Conservation (phyloP, 768 basidiomycete genomes). For the Pleurotus eryngii region DNA sequence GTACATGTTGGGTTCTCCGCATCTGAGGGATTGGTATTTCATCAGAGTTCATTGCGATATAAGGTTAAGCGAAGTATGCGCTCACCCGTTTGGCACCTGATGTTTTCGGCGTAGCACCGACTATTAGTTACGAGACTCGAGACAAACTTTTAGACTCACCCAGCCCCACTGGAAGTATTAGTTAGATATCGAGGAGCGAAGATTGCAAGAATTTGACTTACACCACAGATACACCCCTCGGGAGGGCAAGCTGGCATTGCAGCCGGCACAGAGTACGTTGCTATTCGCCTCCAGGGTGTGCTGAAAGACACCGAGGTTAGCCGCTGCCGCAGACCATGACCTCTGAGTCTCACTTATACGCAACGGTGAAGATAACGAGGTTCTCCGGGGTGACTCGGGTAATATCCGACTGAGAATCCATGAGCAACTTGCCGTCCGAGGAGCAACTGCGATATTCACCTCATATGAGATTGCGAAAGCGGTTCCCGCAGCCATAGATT, state of each 20-base stretch:
- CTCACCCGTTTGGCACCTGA: slow-evolving; percentile 21
- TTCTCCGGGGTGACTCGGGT: slow-evolving; percentile 37
- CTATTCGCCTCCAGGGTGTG: slow-evolving; percentile 41
- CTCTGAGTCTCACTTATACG: slow-evolving; percentile 29
- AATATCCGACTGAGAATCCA: slow-evolving; percentile 28
- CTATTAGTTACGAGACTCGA: neutral
- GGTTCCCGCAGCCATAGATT: slow-evolving; percentile 44
- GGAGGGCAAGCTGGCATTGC: slow-evolving; percentile 40
- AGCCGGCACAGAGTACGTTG: slow-evolving; percentile 35
- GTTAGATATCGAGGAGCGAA: neutral
- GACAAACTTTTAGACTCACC: slow-evolving; percentile 22
- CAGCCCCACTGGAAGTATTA: slow-evolving; percentile 36
- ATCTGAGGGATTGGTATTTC: slow-evolving; percentile 18
- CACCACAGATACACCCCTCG: slow-evolving; percentile 41
- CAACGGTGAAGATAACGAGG: slow-evolving; percentile 40
- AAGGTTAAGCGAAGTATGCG: slow-evolving; percentile 10
- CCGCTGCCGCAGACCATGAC: neutral
- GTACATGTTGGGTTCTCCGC: slow-evolving; percentile 45
- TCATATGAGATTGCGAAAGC: slow-evolving; percentile 44
- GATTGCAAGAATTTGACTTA: slow-evolving; percentile 18
- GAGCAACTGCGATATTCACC: slow-evolving; percentile 9
- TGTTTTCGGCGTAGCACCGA: neutral
- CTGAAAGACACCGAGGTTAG: slow-evolving; percentile 17
- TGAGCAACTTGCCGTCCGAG: neutral
- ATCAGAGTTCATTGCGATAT: neutral